Evolutionary conservation across 306 rosid genomes (phyloP), one percentile per base, ranked within the genome.

Genomic region (Dryas octopetala): DNA sequence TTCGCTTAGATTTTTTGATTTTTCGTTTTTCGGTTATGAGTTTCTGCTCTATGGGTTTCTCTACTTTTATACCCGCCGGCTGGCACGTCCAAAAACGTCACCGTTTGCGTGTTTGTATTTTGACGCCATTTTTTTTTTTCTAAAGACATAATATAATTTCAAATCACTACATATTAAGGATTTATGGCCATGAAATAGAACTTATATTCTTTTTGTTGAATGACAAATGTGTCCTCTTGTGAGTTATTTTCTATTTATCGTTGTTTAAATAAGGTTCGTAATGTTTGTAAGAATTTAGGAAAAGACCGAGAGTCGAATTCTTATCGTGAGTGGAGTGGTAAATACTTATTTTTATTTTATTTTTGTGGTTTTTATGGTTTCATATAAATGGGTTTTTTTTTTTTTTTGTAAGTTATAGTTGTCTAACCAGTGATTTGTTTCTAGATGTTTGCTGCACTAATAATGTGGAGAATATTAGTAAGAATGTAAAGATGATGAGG

Each of bases 401-500:
- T 11, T 0, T 28, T 65, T 65, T 38, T 6, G 0, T 5, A 4
- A 40, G n/a, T n/a, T 5, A 40, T 1, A 54, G 4, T 19, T 6
- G 19, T n/a, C 7, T 15, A 11, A 48, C 2, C 15, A 45, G n/a
- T 7, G 19, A 28, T 57, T 62, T 19, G 9, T 16, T 53, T 69
- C 6, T 70, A 5, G 51, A 53, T 40, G 12, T 46, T 46, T 41
- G 9, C 1, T 69, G 62, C 9, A 70, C 43, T 44, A 17, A 70
- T 32, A 32, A 32, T 32, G 38, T 32, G 38, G 38, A 32, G 38
- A 32, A 32, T 32, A 26, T 19, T 69, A 28, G 44, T 26, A 28
- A 70, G 78, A 86, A 83, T 78, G 85, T 73, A 87, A 87, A 84
- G 92, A 70, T 64, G 82, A 79, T 90, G 91, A 83, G 82, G 85